Evolutionary conservation across 1,284 basidiomycete genomes (phyloP).

Genomic region (Mixia osmundae): DNA sequence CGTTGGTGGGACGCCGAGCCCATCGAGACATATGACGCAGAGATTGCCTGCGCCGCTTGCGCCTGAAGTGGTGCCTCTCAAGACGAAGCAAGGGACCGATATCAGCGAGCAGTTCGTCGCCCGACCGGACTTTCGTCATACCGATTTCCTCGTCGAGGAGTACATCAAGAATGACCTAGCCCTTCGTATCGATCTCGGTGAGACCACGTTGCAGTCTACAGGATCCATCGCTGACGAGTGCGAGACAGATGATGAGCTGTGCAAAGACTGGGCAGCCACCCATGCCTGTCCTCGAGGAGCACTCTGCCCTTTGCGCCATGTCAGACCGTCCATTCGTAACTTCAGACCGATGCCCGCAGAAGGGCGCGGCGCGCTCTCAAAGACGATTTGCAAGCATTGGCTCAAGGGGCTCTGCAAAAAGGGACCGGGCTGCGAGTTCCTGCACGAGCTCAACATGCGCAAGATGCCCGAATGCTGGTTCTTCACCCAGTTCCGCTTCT

Average conservation of each 20-base stretch:
- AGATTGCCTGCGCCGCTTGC: too few species aligned
- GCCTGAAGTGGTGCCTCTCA: too few species aligned
- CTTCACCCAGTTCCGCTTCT: constrained; percentile 95
- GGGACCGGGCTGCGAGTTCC: constrained; percentile 90
- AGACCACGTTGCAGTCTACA: too few species aligned
- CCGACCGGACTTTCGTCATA: constrained; percentile 8
- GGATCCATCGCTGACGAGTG: too few species aligned
- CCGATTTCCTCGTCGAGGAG: constrained; percentile 6
- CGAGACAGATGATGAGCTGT: constrained; percentile 83
- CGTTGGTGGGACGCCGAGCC: too few species aligned
- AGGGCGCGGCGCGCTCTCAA: constrained; percentile 47
- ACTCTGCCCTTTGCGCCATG: constrained; percentile 64
- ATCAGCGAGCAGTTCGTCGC: too few species aligned
- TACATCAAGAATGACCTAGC: constrained; percentile 6
- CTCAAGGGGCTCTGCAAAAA: constrained; percentile 95
- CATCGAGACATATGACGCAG: too few species aligned
- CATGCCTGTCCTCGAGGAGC: constrained; percentile 71
- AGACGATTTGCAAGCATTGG: constrained; percentile 94
- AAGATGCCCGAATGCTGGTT: constrained; percentile 99
- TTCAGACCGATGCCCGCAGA: constrained; percentile 62
- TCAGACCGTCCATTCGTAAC: constrained; percentile 55
- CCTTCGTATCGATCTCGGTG: constrained; percentile 22
- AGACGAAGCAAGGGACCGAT: too few species aligned
- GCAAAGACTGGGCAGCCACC: constrained; percentile 49
- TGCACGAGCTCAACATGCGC: constrained; percentile 94